Percentiles rank a stretch among this genome's conserved stretches.
Conservation (phyloP, 257 asterid genomes). For the Solanum piurae region DNA sequence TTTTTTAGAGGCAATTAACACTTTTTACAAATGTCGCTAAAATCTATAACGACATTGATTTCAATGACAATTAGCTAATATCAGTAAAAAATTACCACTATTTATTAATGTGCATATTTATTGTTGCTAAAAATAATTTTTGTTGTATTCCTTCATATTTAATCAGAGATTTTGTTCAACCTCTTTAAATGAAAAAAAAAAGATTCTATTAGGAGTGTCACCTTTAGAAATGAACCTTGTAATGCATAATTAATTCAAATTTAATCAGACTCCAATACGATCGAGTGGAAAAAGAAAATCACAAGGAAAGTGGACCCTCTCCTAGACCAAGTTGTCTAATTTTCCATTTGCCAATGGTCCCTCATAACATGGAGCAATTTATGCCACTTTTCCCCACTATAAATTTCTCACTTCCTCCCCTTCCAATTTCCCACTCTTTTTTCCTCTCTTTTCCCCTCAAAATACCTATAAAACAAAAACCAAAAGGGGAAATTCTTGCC, state of each 20-base stretch:
- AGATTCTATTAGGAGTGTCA: not conserved
- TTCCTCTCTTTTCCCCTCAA: not conserved
- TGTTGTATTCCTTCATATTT: not conserved
- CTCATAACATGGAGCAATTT: constrained; percentile 73
- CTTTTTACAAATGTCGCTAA: not conserved
- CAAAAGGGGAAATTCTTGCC: not conserved
- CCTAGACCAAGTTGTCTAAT: constrained; percentile 40
- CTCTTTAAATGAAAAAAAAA: not conserved
- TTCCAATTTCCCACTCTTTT: not conserved
- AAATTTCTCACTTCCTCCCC: constrained; percentile 8
- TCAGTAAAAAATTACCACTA: rapidly evolving
- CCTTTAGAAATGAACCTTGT: not conserved
- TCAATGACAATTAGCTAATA: no score
- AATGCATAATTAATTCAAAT: not conserved
- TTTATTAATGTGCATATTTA: not conserved
- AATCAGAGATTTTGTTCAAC: not conserved
- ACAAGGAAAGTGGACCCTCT: constrained; percentile 2
- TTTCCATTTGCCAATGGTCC: constrained; percentile 63
- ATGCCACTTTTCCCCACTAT: constrained; percentile 40
- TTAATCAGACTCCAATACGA: not conserved
- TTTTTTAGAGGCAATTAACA: not conserved
- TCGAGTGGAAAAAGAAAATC: no score
- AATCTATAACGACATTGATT: not conserved
- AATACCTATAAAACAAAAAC: not conserved
- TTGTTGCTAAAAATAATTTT: no score